phyloP scores from a whole-genome alignment of 192 early-diverging fungal species.

The Coemansia sp. region DNA sequence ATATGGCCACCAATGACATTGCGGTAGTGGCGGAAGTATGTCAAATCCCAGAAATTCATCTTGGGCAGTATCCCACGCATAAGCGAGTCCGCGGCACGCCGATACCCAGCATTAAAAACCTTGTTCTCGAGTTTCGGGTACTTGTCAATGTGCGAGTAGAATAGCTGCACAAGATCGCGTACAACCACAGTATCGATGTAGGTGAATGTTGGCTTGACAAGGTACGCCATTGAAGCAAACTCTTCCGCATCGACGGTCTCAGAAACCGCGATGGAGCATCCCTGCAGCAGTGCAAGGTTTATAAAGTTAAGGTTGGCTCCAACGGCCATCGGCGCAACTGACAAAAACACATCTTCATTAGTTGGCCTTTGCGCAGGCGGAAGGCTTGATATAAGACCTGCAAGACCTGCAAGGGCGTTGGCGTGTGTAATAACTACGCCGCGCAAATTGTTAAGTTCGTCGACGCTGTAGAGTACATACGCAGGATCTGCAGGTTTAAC shows the following conservation, averaged over 20 bases:
- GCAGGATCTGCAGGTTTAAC: constrained; percentile 29
- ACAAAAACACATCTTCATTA: constrained; percentile 39
- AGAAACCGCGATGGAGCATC: constrained; percentile 33
- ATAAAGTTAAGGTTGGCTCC: constrained; percentile 38
- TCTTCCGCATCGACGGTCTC: constrained; percentile 45
- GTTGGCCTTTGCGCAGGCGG: constrained; percentile 27
- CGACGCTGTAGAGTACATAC: constrained; percentile 31
- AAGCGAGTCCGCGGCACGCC: constrained; percentile 32
- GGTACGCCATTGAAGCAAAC: constrained; percentile 34
- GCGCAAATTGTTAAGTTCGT: not conserved
- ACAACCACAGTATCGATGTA: constrained; percentile 28
- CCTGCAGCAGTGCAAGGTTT: constrained; percentile 26
- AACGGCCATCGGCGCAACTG: constrained; percentile 26
- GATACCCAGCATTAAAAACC: constrained; percentile 36
- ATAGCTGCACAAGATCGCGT: constrained; percentile 45
- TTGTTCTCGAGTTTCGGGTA: constrained; percentile 44
- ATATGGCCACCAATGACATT: constrained; percentile 47
- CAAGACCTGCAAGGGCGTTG: constrained; percentile 40
- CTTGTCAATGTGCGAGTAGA: constrained; percentile 39
- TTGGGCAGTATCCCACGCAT: constrained; percentile 40
- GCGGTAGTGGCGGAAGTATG: constrained; percentile 57
- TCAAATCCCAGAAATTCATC: constrained; percentile 38
- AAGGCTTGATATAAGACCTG: constrained; percentile 22
- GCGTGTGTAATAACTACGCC: constrained; percentile 44
- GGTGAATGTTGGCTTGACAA: constrained; percentile 37